Base-by-base conservation (phyloP, 2,329 filamentous ascomycete species). In the Eutypa lata region DNA sequence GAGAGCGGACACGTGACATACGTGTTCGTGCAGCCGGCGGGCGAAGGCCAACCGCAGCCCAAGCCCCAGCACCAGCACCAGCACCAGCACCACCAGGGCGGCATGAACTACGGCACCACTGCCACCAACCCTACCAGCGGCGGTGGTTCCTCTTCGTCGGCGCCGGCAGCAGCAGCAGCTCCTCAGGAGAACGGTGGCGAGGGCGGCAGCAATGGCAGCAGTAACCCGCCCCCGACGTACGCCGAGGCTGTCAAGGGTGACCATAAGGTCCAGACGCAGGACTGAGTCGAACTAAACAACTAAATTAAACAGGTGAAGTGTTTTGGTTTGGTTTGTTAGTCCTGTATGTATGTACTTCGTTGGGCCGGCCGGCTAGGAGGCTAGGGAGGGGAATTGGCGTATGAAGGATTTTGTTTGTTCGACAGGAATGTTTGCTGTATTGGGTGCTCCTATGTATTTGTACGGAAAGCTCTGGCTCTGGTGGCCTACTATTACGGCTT, bases 181-280 rank as follows among this genome's bases (percentile, higher is more conserved):
- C n/a, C n/a, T 10, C 26, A 31, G 26, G 35, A 45, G 19, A 45
- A 45, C 22, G 42, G 4, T n/a, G 22, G 42, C 49, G 67, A 69
- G 21, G 76, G 74, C 57, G 73, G 76, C 64, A 71, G 77, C 40
- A 67, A 73, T 67, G 73, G 71, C 59, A 71, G 72, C 57, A 66
- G 76, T 47, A 74, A 74, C 13, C 78, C 82, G 37, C 92, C 93
- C 42, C 93, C 94, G 3, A 90, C 88, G 14, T 97, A 97, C 71
- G 88, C 89, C 16, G 90, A 97, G 73, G 93, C 91, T 47, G 87
- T 97, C 54, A 87, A 87, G 64, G 91, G 90, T 1, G 93, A 97
- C 68, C 76, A 97, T 73, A 97, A 97, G 81, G 79, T 97, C 48
- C 94, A 97, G 79, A 79, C 72, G 18, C 77, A 80, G 53, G 80